phyloP scores from a whole-genome alignment of 805 yeast species.

The Candida oleophila region DNA sequence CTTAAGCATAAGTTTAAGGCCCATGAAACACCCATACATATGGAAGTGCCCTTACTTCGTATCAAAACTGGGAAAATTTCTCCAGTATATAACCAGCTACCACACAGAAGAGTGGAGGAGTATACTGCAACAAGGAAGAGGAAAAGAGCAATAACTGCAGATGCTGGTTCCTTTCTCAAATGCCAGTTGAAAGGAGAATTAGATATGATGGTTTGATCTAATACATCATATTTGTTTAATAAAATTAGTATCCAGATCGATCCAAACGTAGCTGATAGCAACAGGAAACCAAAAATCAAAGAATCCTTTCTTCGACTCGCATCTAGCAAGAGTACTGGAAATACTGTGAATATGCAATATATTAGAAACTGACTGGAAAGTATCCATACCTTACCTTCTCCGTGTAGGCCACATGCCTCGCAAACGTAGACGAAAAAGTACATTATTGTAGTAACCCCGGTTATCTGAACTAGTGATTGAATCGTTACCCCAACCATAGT shows the following conservation, averaged over 20 bases:
- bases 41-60: conserved; percentile 46
- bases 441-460: conserved; percentile 44
- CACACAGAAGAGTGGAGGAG: conserved; percentile 46
- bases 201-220: conserved; percentile 4
- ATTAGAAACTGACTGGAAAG: conserved; percentile 41
- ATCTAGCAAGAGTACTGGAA: conserved; percentile 46
- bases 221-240: conserved; percentile 8
- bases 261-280: conserved; percentile 34
- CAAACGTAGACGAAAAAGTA: conserved; percentile 47
- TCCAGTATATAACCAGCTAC: conserved; percentile 49
- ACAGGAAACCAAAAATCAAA: conserved; percentile 41
- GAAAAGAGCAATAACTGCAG: conserved; percentile 43
- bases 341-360: conserved; percentile 37
- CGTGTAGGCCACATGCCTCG: conserved; percentile 45
- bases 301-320: conserved; percentile 47
- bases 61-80: conserved; percentile 48
- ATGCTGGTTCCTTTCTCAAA: conserved; percentile 38
- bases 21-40: conserved; percentile 50
- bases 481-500: conserved; percentile 35
- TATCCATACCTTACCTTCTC: conserved; percentile 26
- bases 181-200: conserved; percentile 35
- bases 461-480: conserved; percentile 45
- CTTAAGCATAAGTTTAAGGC: conserved; percentile 34
- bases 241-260: conserved; percentile 38
- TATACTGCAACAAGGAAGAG: conserved; percentile 46